A percentile compares a stretch with the other conserved stretches of the same genome.
Evolutionary conservation across 2,329 filamentous ascomycete genomes (phyloP).

Genomic region (Passalora sequoiae): DNA sequence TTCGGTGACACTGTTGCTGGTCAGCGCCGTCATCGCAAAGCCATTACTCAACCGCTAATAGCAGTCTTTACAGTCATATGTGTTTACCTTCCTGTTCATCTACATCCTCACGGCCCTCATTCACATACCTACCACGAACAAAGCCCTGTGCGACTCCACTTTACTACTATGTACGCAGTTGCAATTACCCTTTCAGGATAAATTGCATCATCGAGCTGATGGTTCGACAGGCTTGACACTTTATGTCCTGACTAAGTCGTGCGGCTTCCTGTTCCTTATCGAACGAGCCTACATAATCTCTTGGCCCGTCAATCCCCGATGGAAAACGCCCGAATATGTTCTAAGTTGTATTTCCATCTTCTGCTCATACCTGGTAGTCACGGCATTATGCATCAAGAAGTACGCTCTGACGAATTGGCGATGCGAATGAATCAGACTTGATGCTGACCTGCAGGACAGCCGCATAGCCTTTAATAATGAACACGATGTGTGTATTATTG

Average conservation of each 20-base stretch:
- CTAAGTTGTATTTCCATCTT: constrained; percentile 17
- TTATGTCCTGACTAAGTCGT: constrained; percentile 16
- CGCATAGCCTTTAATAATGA: constrained; percentile 15
- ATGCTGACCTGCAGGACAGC: constrained; percentile 2
- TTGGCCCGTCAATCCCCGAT: constrained; percentile 16
- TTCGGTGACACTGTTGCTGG: constrained; percentile 14
- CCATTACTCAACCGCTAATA: not conserved
- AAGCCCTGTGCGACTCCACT: constrained; percentile 14
- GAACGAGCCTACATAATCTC: constrained; percentile 23
- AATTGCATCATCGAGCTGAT: no score
- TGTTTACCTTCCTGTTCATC: constrained; percentile 19
- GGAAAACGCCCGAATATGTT: constrained; percentile 18
- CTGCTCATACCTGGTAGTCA: constrained; percentile 11
- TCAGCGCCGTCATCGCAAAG: not conserved
- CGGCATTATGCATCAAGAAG: constrained; percentile 16
- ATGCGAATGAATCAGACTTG: not conserved
- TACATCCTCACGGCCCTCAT: constrained; percentile 18
- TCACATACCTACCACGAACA: constrained; percentile 12
- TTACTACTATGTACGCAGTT: constrained; percentile 15
- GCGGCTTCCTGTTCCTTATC: constrained; percentile 19
- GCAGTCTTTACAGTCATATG: constrained; percentile 12
- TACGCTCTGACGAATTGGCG: constrained; percentile 2
- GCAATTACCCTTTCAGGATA: no score
- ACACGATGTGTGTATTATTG: constrained; percentile 15
- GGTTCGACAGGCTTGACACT: constrained; percentile 18